Base-by-base conservation (phyloP, 163 green algal species). In the Prototheca cutis region DNA sequence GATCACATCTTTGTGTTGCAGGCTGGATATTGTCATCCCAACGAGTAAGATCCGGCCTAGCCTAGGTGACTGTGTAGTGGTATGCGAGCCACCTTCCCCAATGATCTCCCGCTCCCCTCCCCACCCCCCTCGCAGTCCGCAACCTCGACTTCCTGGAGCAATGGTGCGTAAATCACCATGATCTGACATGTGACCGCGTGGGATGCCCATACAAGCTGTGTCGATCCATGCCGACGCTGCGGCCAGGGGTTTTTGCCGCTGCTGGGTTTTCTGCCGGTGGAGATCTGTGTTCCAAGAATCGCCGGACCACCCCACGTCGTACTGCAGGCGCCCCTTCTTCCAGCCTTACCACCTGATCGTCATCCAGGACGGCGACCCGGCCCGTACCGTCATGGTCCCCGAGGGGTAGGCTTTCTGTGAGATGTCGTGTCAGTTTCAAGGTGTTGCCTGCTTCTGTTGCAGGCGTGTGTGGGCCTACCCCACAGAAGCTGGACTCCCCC, bases 261-360 rank as follows among this genome's bases (percentile, higher is more conserved):
- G 6, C 23, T 13, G 45, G 10, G 18, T 36, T 31, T 6, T 1
- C 19, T 17, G 27, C 19, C 18, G 4, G 4, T 4, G 6, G 4
- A 6, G 40, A 30, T 1, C 10, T 3, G 3, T 21, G n/a, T 13
- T 48, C 58, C 18, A 18, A 21, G 1, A 40, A 7, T 15, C 17
- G 10, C 47, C 18, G 5, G 15, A 36, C n/a, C 23, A 8, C 60
- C 6, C 51, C 36, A 31, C 51, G 8, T 31, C 15, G 29, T 55
- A 19, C 13, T 47, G 48, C 69, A 77, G 90, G 90, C 74, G 89
- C 23, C 78, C 80, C 0, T 95, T 96, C 65, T 94, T 97, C 59
- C 52, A 94, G 75, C 74, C 71, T 8, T 97, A 95, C 62, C 87
- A 98, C 63, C 69, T 98, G 2, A 98, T 98, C 68, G 87, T 97